Conservation (phyloP, 345 rosid genomes). For the Lumnitzera littorea region DNA sequence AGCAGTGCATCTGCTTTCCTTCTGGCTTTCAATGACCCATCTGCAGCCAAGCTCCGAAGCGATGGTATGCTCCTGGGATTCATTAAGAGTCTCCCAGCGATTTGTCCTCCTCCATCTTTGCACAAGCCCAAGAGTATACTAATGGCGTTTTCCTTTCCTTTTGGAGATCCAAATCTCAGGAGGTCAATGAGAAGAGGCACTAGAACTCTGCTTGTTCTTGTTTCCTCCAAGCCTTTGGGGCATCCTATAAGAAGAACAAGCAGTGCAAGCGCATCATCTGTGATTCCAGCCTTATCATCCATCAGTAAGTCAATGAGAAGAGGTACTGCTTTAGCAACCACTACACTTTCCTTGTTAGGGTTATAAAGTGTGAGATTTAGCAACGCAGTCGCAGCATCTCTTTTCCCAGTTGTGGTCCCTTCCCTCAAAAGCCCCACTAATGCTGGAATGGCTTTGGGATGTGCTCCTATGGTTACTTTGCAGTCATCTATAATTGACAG, state of each 20-base stretch:
- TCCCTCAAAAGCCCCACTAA: slow-evolving; percentile 43
- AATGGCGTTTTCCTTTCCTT: slow-evolving; percentile 56
- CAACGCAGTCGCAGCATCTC: slow-evolving; percentile 56
- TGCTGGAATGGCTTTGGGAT: slow-evolving; percentile 40
- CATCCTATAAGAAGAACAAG: slow-evolving; percentile 40
- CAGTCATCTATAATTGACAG: slow-evolving; percentile 45
- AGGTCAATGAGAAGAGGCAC: slow-evolving; percentile 59
- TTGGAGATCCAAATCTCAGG: slow-evolving; percentile 51
- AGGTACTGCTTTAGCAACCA: slow-evolving; percentile 39
- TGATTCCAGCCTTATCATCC: slow-evolving; percentile 65
- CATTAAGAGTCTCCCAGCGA: slow-evolving; percentile 33
- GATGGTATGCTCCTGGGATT: slow-evolving; percentile 68
- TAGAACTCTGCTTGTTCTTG: slow-evolving; percentile 35
- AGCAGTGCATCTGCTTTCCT: slow-evolving; percentile 61
- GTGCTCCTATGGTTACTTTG: slow-evolving; percentile 44
- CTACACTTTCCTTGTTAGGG: slow-evolving; percentile 41
- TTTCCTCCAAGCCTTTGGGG: slow-evolving; percentile 40
- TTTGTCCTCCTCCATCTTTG: slow-evolving; percentile 58
- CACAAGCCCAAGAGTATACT: slow-evolving; percentile 54
- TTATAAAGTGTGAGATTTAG: slow-evolving; percentile 40
- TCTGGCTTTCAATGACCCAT: slow-evolving; percentile 54
- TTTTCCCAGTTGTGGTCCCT: slow-evolving; percentile 47
- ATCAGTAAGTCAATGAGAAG: slow-evolving; percentile 46
- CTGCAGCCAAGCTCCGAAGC: slow-evolving; percentile 45
- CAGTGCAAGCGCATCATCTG: slow-evolving; percentile 51